Evolutionary conservation across 176 grass and related monocot species (phyloP).

Genomic region (Phoenix roebelenii): DNA sequence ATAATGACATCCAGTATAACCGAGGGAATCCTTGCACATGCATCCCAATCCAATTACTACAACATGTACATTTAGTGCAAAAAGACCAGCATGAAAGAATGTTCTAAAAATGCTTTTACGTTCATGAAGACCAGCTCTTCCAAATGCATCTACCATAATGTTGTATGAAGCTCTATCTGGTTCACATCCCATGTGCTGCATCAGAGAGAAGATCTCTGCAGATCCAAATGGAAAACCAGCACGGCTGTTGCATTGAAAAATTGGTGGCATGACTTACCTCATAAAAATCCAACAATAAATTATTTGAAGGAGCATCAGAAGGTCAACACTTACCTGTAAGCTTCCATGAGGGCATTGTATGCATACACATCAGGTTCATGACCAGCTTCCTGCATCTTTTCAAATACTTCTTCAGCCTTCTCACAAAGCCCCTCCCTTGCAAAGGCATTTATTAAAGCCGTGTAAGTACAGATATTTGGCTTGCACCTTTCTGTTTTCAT

Average conservation of each 20-base stretch:
- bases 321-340: constrained; percentile 50
- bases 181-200: constrained; percentile 87
- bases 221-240: constrained; percentile 63
- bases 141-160: constrained; percentile 87
- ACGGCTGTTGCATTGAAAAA: constrained; percentile 27
- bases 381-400: constrained; percentile 69
- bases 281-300: no score
- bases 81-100: no score
- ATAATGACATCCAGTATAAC: no score
- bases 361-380: constrained; percentile 84
- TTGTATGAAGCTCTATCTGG: constrained; percentile 91
- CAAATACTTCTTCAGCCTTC: constrained; percentile 78
- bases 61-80: no score
- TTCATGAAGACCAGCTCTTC: constrained; percentile 74
- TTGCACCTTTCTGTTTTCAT: constrained; percentile 78
- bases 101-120: constrained; percentile 16
- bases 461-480: constrained; percentile 92
- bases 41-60: no score
- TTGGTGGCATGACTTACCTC: no score
- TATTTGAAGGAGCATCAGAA: background rate
- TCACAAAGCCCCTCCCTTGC: constrained; percentile 81
- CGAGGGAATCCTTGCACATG: no score
- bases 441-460: constrained; percentile 80
- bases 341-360: constrained; percentile 93
- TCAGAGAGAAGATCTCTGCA: constrained; percentile 77